Evolutionary conservation across 2,329 filamentous ascomycete species (phyloP), one percentile per base, ranked within the genome.

Genomic region (Fusarium dlaminii): DNA sequence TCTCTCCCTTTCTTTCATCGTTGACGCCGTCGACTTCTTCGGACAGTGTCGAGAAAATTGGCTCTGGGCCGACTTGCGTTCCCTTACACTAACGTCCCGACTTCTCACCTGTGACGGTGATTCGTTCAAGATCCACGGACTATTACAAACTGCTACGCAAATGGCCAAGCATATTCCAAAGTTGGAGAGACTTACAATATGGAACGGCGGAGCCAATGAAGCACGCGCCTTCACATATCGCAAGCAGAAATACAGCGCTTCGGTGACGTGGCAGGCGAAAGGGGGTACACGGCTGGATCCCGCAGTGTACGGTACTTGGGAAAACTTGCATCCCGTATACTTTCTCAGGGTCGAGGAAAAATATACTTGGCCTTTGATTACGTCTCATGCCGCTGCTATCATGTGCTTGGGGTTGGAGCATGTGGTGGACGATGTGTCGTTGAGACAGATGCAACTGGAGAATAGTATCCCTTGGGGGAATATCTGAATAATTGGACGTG

Each of bases 311-410:
- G 37, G 54, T 3, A 18, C 24, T n/a, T 74, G 63, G 69, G 30
- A 54, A 14, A 60, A 5, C 20, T 42, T 70, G n/a, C 43, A 63
- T 57, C 7, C 51, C 30, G 52, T 39, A 22, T 22, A 15, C 12
- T 52, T 45, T 12, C 17, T 73, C 14, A n/a, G 0, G 17, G 24
- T 73, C 14, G 43, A 54, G 17, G 30, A 13, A 13, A 37, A 61
- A 22, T 17, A 62, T 1, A 45, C 69, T 6, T 30, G 12, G 18
- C 29, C 43, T 12, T 20, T 56, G 3, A 68, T 73, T 24, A 11
- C 39, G 27, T 75, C 68, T 51, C 57, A 70, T 8, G 63, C 45
- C 22, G 65, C 66, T n/a, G 68, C 73, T 10, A 74, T 75, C 36
- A n/a, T 42, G 15, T 51, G 65, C 52, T 37, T 74, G 15, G 57